Conservation (phyloP, 768 basidiomycete species). For the Pleurotus giganteus region DNA sequence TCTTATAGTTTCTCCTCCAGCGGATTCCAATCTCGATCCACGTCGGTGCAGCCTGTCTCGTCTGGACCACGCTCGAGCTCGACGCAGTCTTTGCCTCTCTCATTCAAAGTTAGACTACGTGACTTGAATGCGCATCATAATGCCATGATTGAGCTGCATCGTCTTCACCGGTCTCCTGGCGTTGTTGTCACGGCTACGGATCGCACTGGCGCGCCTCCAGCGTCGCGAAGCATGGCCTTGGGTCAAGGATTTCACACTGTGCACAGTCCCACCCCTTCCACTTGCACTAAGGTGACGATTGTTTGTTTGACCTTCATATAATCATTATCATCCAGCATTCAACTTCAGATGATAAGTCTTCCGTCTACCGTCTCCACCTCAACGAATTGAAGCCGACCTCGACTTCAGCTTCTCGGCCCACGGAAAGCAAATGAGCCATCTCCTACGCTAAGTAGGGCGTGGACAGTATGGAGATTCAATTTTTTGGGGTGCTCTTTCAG, state of each 20-base stretch:
- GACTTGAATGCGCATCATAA: conserved; percentile 7
- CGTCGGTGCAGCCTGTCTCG: background rate
- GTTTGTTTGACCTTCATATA: too few relatives aligned
- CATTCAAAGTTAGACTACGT: background rate
- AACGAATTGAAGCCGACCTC: too few relatives aligned
- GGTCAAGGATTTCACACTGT: background rate
- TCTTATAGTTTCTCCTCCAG: conserved; percentile 1
- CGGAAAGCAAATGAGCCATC: background rate
- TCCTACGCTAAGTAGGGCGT: too few relatives aligned
- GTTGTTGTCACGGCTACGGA: too few relatives aligned
- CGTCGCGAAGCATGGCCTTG: background rate
- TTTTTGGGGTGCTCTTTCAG: too few relatives aligned
- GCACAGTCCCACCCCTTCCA: too few relatives aligned
- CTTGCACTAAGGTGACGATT: background rate
- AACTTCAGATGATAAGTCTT: background rate
- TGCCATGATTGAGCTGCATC: background rate
- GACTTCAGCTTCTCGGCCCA: background rate
- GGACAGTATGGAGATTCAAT: too few relatives aligned
- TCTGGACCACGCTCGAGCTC: background rate
- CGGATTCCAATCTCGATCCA: conserved; percentile 3
- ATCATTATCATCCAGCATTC: background rate
- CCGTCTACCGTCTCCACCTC: too few relatives aligned
- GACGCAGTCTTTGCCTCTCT: background rate
- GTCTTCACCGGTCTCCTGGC: too few relatives aligned
- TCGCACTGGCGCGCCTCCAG: background rate